phyloP scores from a whole-genome alignment of 345 rosid species.

The Ceriops decandra region DNA sequence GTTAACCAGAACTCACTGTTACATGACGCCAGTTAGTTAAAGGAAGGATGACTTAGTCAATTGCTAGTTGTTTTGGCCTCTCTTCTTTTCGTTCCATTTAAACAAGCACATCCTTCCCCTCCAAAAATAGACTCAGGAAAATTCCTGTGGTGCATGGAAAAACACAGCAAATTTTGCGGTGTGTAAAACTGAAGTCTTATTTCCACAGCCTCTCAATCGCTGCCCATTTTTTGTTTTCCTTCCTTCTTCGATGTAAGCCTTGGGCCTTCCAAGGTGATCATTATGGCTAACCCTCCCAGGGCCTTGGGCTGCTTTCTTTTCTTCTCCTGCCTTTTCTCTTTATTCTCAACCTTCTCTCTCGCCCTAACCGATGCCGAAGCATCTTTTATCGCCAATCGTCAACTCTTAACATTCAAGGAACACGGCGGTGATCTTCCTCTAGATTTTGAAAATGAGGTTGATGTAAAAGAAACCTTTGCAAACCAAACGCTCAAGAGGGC shows the following conservation, averaged over 20 bases:
- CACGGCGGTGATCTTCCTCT: not conserved
- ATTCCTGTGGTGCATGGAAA: slow-evolving; percentile 5
- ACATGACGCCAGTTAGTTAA: no score
- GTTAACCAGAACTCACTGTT: no score
- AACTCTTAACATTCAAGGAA: slow-evolving; percentile 12
- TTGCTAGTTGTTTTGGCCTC: no score
- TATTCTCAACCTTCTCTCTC: not conserved
- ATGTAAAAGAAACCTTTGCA: not conserved
- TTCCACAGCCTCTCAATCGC: slow-evolving; percentile 17
- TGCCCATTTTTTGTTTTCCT: slow-evolving; percentile 14
- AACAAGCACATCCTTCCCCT: not conserved
- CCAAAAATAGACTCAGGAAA: not conserved
- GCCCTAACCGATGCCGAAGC: slow-evolving; percentile 12
- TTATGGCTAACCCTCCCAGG: not conserved
- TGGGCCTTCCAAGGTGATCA: slow-evolving; percentile 1
- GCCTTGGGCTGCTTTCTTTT: slow-evolving; percentile 7
- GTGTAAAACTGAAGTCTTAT: slow-evolving; percentile 7
- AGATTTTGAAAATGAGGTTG: not conserved
- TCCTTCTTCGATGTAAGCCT: slow-evolving; percentile 20
- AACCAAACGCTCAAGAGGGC: slow-evolving; percentile 13
- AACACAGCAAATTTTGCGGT: not conserved
- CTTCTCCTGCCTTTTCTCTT: not conserved
- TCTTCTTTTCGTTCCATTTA: not conserved
- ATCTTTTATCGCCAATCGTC: slow-evolving; percentile 10
- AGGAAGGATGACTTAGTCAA: not conserved